A percentile compares a stretch with the other conserved stretches of the same genome.
phyloP scores from a whole-genome alignment of 768 basidiomycete genomes.

The Mycena vulgaris region DNA sequence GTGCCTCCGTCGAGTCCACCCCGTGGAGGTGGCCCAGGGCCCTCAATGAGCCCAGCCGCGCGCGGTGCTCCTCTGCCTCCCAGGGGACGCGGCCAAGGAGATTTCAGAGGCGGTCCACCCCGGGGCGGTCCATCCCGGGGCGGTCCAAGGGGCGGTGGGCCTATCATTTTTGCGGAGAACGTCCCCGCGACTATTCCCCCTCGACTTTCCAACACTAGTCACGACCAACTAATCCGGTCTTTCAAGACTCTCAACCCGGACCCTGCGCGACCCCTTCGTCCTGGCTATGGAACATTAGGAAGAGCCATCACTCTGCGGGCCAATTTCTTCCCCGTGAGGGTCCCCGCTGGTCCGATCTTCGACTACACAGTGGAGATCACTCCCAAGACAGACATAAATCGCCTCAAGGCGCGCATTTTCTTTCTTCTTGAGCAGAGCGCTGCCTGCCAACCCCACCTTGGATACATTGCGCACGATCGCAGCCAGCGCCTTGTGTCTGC shows the following conservation, averaged over 20 bases:
- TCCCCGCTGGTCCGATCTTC: slow-evolving; percentile 64
- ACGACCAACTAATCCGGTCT: slow-evolving; percentile 55
- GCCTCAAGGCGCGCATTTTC: slow-evolving; percentile 67
- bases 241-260: slow-evolving; percentile 53
- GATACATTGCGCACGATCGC: slow-evolving; percentile 68
- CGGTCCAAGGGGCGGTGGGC: slow-evolving; percentile 41
- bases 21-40: slow-evolving; percentile 20
- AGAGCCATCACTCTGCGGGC: slow-evolving; percentile 65
- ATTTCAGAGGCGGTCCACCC: slow-evolving; percentile 23
- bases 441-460: slow-evolving; percentile 51
- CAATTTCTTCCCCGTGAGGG: slow-evolving; percentile 73
- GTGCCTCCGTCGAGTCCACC: not conserved
- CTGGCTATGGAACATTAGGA: slow-evolving; percentile 71
- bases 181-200: slow-evolving; percentile 53
- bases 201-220: slow-evolving; percentile 51
- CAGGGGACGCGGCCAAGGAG: slow-evolving; percentile 19
- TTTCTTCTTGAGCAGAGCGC: slow-evolving; percentile 65
- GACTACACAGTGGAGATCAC: slow-evolving; percentile 71
- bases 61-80: slow-evolving; percentile 19
- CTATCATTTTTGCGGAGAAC: slow-evolving; percentile 57
- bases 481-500: slow-evolving; percentile 64
- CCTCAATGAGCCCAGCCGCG: not conserved
- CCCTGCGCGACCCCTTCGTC: slow-evolving; percentile 64
- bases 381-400: slow-evolving; percentile 61
- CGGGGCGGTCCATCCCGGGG: slow-evolving; percentile 40